These are phyloP conservation scores for Powellomyces hirtus DNA, from an alignment of 192 early-diverging fungal species.

Conservation along the genomic window DNA sequence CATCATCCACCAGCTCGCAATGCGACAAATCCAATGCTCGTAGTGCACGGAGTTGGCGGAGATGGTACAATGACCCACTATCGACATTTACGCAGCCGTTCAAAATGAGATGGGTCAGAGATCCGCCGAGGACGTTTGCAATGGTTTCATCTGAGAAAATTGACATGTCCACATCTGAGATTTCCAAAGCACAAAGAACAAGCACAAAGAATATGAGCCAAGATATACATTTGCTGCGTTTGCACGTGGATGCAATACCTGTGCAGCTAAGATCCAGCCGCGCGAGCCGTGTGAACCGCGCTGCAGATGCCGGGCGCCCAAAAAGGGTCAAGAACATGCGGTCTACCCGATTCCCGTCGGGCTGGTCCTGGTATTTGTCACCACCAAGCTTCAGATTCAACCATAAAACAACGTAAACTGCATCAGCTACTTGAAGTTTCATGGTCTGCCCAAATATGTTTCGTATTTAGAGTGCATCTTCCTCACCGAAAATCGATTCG, in stretches of 20 bases:
- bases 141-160: conserved; percentile 21
- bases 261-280: conserved; percentile 44
- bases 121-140: neutral
- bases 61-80: conserved; percentile 28
- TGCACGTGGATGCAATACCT: neutral
- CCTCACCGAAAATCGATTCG: conserved; percentile 37
- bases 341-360: neutral
- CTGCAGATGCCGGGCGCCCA: neutral
- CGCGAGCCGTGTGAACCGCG: conserved; percentile 33
- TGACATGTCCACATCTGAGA: conserved; percentile 22
- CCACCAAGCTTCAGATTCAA: no score
- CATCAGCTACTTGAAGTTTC: neutral
- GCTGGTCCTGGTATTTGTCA: conserved; percentile 2
- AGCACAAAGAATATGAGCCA: neutral
- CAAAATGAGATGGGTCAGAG: conserved; percentile 37
- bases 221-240: neutral
- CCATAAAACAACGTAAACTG: neutral
- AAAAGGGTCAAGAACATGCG: neutral
- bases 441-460: neutral
- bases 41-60: conserved; percentile 22
- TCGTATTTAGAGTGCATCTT: no score
- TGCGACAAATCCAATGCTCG: conserved; percentile 40
- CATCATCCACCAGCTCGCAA: conserved; percentile 42
- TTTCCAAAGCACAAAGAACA: no score
- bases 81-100: conserved; percentile 43